Conservation (phyloP, 2,329 filamentous ascomycete species). For the Curvularia verruculosa region DNA sequence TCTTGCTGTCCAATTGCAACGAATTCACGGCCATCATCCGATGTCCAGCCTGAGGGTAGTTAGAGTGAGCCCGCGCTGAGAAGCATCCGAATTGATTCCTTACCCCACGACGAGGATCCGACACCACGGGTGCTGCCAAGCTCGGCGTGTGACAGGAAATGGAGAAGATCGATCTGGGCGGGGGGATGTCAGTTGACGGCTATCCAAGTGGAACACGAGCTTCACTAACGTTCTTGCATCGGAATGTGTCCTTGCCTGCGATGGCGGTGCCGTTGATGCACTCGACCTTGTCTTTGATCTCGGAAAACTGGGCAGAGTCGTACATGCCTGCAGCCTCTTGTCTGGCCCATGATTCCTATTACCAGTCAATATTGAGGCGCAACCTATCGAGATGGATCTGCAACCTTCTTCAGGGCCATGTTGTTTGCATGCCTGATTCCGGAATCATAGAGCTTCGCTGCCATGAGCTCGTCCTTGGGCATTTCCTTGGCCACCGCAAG, state of each 20-base stretch:
- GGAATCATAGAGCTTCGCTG: slow-evolving; percentile 48
- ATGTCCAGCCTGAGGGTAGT: slow-evolving; percentile 54
- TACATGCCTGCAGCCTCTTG: slow-evolving; percentile 43
- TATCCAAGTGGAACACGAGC: too few species aligned
- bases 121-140: slow-evolving; percentile 57
- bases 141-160: slow-evolving; percentile 61
- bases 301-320: slow-evolving; percentile 44
- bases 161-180: slow-evolving; percentile 60
- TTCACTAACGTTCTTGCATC: slow-evolving; percentile 34
- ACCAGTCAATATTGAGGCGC: slow-evolving; percentile 23
- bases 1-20: slow-evolving; percentile 62
- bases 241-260: slow-evolving; percentile 46
- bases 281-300: slow-evolving; percentile 40
- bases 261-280: slow-evolving; percentile 49
- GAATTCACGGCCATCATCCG: slow-evolving; percentile 60
- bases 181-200: slow-evolving; percentile 13
- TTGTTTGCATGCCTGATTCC: slow-evolving; percentile 49
- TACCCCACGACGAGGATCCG: slow-evolving; percentile 57
- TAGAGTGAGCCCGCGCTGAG: slow-evolving; percentile 1
- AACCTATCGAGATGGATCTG: background rate
- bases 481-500: slow-evolving; percentile 44
- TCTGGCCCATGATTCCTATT: slow-evolving; percentile 47
- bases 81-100: background rate
- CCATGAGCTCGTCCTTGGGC: slow-evolving; percentile 43
- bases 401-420: slow-evolving; percentile 43